Percentiles rank a stretch among this genome's conserved stretches.
Conservation (phyloP, 83 land plant species). For the Thuja plicata region DNA sequence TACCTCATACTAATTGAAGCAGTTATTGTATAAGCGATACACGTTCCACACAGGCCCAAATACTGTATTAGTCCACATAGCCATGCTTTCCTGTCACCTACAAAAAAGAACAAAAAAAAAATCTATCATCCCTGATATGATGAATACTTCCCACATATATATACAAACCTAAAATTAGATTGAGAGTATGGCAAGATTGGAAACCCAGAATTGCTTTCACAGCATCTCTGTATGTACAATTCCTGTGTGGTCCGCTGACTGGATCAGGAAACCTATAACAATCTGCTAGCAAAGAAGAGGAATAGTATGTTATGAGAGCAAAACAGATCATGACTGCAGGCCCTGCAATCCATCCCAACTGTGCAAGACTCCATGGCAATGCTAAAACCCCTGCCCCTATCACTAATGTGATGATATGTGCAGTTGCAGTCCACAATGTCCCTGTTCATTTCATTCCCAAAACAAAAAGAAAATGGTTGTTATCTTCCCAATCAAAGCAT, state of each 20-base stretch:
- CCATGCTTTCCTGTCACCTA: constrained; percentile 42
- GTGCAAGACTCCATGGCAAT: constrained; percentile 57
- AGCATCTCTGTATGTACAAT: constrained; percentile 41
- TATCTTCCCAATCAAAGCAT: background rate
- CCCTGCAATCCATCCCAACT: constrained; percentile 67
- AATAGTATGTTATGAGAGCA: constrained; percentile 30
- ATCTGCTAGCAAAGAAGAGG: constrained; percentile 36
- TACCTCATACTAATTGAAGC: constrained; percentile 46
- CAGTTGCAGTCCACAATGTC: constrained; percentile 49
- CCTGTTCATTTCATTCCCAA: constrained; percentile 22
- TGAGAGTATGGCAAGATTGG: too few species aligned
- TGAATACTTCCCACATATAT: background rate
- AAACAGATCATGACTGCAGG: constrained; percentile 34
- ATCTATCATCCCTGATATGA: background rate
- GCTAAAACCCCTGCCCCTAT: constrained; percentile 61
- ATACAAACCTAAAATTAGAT: background rate
- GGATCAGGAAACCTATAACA: constrained; percentile 48
- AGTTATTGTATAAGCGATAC: constrained; percentile 52
- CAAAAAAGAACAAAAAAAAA: background rate
- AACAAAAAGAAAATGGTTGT: background rate
- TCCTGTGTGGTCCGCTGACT: constrained; percentile 30
- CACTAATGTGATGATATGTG: constrained; percentile 55
- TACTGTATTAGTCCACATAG: constrained; percentile 45
- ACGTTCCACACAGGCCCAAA: constrained; percentile 28
- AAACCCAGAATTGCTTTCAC: constrained; percentile 43